Evolutionary conservation across 768 basidiomycete species (phyloP), one percentile per base, ranked within the genome.

Genomic region (Suillus decipiens): DNA sequence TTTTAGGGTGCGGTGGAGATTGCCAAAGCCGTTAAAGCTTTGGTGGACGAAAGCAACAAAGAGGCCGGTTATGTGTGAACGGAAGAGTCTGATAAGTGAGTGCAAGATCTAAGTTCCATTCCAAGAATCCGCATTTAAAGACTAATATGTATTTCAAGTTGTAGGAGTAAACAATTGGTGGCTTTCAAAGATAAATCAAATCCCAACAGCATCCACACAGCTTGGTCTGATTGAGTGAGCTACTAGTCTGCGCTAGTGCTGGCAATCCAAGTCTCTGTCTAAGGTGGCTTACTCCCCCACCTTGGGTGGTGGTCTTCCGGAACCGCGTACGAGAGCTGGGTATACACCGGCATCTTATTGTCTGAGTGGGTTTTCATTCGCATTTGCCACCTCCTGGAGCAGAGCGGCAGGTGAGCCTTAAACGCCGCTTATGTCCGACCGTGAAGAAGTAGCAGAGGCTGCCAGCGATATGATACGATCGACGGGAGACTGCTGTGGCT

Each of bases 31-130:
- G 86, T 88, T 17, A 86, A 85, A 71, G 66, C 68, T 12, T 72
- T 86, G 28, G 87, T 88, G 0, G 86, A 88, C 60, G 78, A 80
- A 65, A 84, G 79, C 63, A 87, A 87, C 67, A 60, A 62, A 17
- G 57, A 61, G 34, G 76, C 73, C 0, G 79, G 78, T 2, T 76
- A 68, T 54, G 48, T 63, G 39, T 73, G 43, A 65, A n/a, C 31
- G 33, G 61, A 39, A 37, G 10, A 39, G 17, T 39, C 4, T 56
- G 3, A 22, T 24, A 22, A 14, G 28, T 36, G n/a, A 55, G 34
- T 36, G 22, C n/a, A 10, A 56, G 22, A 37, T 28, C 28, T 28
- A 28, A 2, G 7, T 56, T 15, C 14, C 22, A 56, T 36, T 56
- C 36, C 22, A 24, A 37, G 36, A 55, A 24, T 37, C 34, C 14